phyloP scores from a whole-genome alignment of 2,329 filamentous ascomycete species.

The Thielaviopsis populi region DNA sequence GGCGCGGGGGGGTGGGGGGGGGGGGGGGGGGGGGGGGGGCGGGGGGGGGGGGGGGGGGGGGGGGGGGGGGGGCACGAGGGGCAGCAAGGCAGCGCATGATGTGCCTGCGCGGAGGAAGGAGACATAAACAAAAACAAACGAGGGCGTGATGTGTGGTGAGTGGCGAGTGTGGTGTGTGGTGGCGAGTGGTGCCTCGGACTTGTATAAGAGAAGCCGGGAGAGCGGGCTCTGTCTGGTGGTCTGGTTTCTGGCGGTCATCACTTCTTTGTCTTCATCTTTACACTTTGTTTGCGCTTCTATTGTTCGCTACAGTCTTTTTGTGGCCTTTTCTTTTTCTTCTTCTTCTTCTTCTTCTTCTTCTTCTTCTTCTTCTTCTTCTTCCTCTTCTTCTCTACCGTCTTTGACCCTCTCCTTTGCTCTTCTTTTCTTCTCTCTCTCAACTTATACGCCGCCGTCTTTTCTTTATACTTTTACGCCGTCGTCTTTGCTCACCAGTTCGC shows the following conservation, averaged over 20 bases:
- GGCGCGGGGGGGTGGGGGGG: too few relatives aligned
- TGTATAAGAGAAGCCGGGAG: background rate
- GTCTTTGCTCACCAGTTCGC: too few relatives aligned
- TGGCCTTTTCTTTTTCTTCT: background rate
- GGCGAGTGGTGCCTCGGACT: background rate
- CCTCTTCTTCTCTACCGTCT: background rate
- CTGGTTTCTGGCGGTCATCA: background rate
- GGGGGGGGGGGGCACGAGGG: too few relatives aligned
- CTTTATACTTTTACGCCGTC: too few relatives aligned
- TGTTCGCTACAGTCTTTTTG: background rate
- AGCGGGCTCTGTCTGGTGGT: background rate
- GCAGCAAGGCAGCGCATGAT: background rate
- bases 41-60: too few relatives aligned
- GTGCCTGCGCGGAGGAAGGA: background rate
- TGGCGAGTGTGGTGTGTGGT: too few relatives aligned
- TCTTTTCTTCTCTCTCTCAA: background rate
- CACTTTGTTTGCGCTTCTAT: background rate
- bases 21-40: too few relatives aligned
- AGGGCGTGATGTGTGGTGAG: background rate
- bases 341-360: too few relatives aligned
- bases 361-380: too few relatives aligned
- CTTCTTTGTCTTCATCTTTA: background rate
- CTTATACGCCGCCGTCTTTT: background rate
- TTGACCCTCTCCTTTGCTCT: background rate
- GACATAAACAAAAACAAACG: conserved; percentile 1